Conservation (phyloP, 1,284 basidiomycete genomes). For the Boletus coffeatus region DNA sequence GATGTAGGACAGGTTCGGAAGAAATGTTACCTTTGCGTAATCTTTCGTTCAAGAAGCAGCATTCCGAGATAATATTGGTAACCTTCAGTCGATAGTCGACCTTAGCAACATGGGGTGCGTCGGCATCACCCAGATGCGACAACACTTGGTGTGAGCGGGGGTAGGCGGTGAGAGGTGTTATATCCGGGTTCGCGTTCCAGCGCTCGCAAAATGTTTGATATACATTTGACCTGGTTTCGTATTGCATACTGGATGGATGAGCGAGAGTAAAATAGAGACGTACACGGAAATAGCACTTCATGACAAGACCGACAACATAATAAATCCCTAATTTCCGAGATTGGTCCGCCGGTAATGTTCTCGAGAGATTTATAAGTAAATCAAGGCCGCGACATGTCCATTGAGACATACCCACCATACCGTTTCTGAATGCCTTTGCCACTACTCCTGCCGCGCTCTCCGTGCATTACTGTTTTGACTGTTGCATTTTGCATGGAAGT, state of each 20-base stretch:
- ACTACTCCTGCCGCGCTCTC: no score
- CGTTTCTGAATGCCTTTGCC: no score
- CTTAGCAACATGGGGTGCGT: slow-evolving; percentile 6
- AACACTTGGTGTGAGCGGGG: slow-evolving; percentile 83
- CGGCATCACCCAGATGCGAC: slow-evolving; percentile 21
- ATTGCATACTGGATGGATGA: not conserved
- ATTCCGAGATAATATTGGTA: slow-evolving; percentile 93
- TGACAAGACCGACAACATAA: slow-evolving; percentile 85
- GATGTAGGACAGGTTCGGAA: not conserved
- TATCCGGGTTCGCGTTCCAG: slow-evolving; percentile 70
- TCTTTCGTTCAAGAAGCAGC: slow-evolving; percentile 91
- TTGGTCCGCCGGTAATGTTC: slow-evolving; percentile 61
- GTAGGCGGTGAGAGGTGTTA: slow-evolving; percentile 73
- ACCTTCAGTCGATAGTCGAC: slow-evolving; percentile 45
- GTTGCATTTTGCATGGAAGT: no score
- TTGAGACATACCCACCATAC: no score
- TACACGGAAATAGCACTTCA: slow-evolving; percentile 95
- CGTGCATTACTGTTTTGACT: no score
- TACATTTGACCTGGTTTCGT: slow-evolving; percentile 69
- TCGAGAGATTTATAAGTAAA: slow-evolving; percentile 17
- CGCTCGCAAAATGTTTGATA: slow-evolving; percentile 86
- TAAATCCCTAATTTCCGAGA: slow-evolving; percentile 96
- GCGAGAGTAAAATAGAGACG: no score
- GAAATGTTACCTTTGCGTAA: slow-evolving; percentile 60
- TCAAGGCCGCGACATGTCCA: no score